phyloP scores from a whole-genome alignment of 768 basidiomycete genomes.

The Suillus weaverae region DNA sequence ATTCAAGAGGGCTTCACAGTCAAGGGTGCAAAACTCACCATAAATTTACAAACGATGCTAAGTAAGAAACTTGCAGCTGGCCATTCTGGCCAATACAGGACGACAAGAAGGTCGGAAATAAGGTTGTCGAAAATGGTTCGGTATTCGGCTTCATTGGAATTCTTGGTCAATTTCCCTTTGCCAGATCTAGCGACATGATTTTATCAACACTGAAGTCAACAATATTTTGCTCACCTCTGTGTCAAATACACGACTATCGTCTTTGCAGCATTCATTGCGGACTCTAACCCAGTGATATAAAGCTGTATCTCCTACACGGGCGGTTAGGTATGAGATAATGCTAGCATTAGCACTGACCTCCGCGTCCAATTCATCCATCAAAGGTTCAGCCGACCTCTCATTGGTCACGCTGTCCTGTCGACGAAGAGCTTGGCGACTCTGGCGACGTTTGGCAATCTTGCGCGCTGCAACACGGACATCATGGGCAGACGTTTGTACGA shows the following conservation, averaged over 20 bases:
- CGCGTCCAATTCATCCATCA: constrained; percentile 66
- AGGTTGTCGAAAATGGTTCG: constrained; percentile 90
- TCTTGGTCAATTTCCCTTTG: constrained; percentile 85
- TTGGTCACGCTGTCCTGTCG: constrained; percentile 58
- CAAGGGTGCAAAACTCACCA: constrained; percentile 52
- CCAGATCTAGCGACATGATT: constrained; percentile 58
- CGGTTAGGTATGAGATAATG: background rate
- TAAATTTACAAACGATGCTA: constrained; percentile 76
- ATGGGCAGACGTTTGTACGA: constrained; percentile 94
- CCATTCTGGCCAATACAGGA: constrained; percentile 97
- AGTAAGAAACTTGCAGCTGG: constrained; percentile 86
- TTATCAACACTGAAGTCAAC: constrained; percentile 11
- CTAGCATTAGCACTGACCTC: constrained; percentile 42
- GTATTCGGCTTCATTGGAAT: constrained; percentile 93
- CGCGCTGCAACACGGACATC: constrained; percentile 76
- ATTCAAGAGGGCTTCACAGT: background rate
- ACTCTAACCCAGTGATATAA: constrained; percentile 72
- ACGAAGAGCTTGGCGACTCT: constrained; percentile 58
- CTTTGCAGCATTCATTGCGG: constrained; percentile 81
- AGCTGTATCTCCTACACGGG: constrained; percentile 63
- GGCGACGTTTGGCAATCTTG: constrained; percentile 59
- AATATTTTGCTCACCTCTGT: constrained; percentile 44
- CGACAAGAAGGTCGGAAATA: constrained; percentile 81
- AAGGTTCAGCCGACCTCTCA: constrained; percentile 50
- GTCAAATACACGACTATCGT: constrained; percentile 80